Evolutionary conservation across 176 grass and related monocot species (phyloP).

Genomic region (Tillandsia leiboldiana): DNA sequence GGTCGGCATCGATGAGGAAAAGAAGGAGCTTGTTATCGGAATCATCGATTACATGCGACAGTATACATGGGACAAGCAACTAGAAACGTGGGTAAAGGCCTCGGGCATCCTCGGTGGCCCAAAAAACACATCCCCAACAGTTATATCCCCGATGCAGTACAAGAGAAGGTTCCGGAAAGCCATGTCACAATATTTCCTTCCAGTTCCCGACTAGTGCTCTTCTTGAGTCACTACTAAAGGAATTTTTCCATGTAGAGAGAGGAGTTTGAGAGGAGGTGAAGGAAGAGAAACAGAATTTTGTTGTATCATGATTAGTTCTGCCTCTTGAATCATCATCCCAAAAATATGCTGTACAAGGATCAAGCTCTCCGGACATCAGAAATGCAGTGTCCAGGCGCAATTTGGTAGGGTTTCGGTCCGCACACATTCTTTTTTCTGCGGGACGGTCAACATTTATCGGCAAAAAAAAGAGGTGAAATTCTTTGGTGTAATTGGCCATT

Average conservation of each 20-base stretch:
- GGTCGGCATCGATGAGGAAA: constrained; percentile 58
- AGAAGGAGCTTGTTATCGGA: constrained; percentile 69
- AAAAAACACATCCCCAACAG: constrained; percentile 61
- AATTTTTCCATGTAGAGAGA: not conserved
- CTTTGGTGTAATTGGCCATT: not conserved
- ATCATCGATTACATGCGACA: constrained; percentile 90
- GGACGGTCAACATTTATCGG: not conserved
- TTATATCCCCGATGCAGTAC: constrained; percentile 73
- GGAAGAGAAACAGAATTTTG: constrained; percentile 14
- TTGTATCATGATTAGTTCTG: constrained; percentile 18
- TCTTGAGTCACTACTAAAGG: constrained; percentile 14
- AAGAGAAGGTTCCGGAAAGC: constrained; percentile 95
- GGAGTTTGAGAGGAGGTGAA: not conserved
- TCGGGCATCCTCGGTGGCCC: constrained; percentile 78
- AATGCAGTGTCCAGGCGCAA: constrained; percentile 16
- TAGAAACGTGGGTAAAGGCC: constrained; percentile 93
- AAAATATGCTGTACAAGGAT: constrained; percentile 16
- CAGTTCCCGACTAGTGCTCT: constrained; percentile 49
- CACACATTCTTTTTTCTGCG: not conserved
- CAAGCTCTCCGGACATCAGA: constrained; percentile 15
- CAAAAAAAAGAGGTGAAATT: not conserved
- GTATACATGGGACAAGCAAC: constrained; percentile 94
- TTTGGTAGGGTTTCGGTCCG: not conserved
- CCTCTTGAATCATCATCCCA: constrained; percentile 16
- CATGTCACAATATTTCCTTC: constrained; percentile 80